Percentiles rank a stretch among this genome's conserved stretches.
Conservation (phyloP, 1,284 basidiomycete species). For the Exobasidium rhododendri region DNA sequence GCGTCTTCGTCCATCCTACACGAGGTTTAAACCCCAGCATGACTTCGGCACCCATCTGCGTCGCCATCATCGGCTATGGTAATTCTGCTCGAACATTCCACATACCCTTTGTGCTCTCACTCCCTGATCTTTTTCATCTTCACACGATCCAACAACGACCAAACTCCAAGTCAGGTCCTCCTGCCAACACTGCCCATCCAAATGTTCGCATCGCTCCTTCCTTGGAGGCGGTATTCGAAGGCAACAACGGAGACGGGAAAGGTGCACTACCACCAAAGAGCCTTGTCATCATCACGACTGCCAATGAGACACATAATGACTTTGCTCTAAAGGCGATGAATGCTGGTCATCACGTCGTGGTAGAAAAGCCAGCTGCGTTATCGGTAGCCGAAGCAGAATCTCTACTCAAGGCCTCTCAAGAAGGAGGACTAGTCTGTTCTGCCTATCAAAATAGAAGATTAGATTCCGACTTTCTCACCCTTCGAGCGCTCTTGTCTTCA, state of each 20-base stretch:
- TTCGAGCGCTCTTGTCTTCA: conserved; percentile 36
- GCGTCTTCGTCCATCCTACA: too few relatives aligned
- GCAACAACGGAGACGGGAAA: not conserved
- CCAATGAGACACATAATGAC: conserved; percentile 47
- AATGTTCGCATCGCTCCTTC: conserved; percentile 33
- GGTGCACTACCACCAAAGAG: conserved; percentile 39
- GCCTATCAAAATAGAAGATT: conserved; percentile 51
- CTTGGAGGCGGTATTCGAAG: conserved; percentile 35
- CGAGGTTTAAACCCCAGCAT: too few relatives aligned
- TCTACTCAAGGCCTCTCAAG: conserved; percentile 31
- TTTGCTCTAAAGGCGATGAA: conserved; percentile 47
- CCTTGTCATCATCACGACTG: conserved; percentile 51
- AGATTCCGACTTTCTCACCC: conserved; percentile 51
- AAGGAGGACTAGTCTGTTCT: conserved; percentile 42
- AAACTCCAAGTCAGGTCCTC: conserved; percentile 22
- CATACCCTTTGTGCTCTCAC: conserved; percentile 41
- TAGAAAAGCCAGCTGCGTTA: conserved; percentile 50
- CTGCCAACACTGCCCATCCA: conserved; percentile 31
- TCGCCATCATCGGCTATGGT: conserved; percentile 46
- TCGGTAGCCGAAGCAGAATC: conserved; percentile 29
- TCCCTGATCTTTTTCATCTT: conserved; percentile 38
- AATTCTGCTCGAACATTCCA: conserved; percentile 49
- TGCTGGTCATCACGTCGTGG: conserved; percentile 46
- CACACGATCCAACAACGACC: conserved; percentile 50
- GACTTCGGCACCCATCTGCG: conserved; percentile 29